These are phyloP conservation scores for Erodium maritimum DNA, from an alignment of 345 rosid genomes.

Conservation along the genomic window DNA sequence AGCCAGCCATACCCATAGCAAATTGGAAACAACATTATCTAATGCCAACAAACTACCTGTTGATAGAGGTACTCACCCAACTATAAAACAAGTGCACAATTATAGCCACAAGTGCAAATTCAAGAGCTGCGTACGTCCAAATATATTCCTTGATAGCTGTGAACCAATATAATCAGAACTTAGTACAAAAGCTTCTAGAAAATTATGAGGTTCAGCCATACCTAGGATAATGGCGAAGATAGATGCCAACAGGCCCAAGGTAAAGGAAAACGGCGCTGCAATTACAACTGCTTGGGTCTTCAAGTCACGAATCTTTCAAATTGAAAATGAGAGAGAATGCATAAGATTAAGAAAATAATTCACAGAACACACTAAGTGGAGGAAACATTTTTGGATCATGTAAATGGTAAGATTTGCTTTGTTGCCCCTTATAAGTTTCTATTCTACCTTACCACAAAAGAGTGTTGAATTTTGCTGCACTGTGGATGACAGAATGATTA, in stretches of 20 bases:
- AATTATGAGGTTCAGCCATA: conserved; percentile 19
- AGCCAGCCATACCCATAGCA: neutral
- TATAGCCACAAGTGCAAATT: conserved; percentile 70
- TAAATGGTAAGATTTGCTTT: neutral
- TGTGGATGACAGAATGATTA: too few relatives aligned
- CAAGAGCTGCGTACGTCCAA: conserved; percentile 90
- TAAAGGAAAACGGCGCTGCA: conserved; percentile 80
- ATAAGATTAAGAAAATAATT: conserved; percentile 1
- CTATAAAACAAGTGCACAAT: conserved; percentile 43
- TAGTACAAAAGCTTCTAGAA: neutral
- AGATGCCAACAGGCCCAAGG: conserved; percentile 60
- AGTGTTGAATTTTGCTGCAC: too few relatives aligned
- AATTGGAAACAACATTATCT: neutral
- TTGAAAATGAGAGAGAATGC: neutral
- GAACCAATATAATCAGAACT: conserved; percentile 6
- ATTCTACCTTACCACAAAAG: neutral
- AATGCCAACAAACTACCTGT: neutral
- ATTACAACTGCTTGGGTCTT: conserved; percentile 52
- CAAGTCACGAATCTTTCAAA: conserved; percentile 51
- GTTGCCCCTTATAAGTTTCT: neutral
- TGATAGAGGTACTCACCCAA: conserved; percentile 34
- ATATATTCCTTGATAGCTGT: conserved; percentile 75
- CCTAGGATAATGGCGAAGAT: conserved; percentile 62
- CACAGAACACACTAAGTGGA: neutral
- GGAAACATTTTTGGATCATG: neutral